Base-by-base conservation (phyloP, 495 filamentous ascomycete species). In the Neurospora sp. region DNA sequence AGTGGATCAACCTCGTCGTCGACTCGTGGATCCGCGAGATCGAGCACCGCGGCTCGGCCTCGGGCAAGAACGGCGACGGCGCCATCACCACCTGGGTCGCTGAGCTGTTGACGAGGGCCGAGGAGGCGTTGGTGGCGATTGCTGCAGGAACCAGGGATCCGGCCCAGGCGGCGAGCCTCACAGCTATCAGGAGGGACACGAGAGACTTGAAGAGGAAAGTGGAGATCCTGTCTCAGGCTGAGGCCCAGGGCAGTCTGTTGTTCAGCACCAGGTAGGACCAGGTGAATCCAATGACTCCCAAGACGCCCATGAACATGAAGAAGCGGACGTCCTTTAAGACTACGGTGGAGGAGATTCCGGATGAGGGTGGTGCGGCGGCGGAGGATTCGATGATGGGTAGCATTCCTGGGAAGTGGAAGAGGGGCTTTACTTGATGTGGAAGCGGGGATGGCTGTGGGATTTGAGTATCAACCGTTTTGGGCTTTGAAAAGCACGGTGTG, bases 21-120 rank as follows among this genome's bases (percentile, higher is more conserved):
- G 73, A 78, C 45, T 77, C 77, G 39, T 86, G 84, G 85, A 76
- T 84, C 38, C 76, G 79, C 22, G 83, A 84, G 47, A 75, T 85
- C 8, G 77, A 80, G 74, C 75, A 83, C 10, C 81, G 81, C 3
- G 81, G 82, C 10, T 73, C 44, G 70, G 82, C 59, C 71, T 82
- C 70, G 72, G 77, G 7, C 71, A 82, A 69, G 77, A 78, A 73
- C 65, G 77, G 73, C n/a, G 79, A 80, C 3, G 74, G 71, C 9
- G 73, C 73, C n/a, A 76, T 85, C 7, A 79, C 80, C 12, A 74
- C 74, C 1, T 83, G 83, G 80, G 82, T 86, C 8, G 70, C 77
- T n/a, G 83, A 85, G 39, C 73, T 86, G 31, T 73, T 86, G 22
- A 75, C 71, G 3, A 76, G 82, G 41, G 82, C 80, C 53, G 84